Percentiles rank a stretch among this genome's conserved stretches.
Conservation (phyloP, 305 asterid genomes). For the Andrographis paniculata region DNA sequence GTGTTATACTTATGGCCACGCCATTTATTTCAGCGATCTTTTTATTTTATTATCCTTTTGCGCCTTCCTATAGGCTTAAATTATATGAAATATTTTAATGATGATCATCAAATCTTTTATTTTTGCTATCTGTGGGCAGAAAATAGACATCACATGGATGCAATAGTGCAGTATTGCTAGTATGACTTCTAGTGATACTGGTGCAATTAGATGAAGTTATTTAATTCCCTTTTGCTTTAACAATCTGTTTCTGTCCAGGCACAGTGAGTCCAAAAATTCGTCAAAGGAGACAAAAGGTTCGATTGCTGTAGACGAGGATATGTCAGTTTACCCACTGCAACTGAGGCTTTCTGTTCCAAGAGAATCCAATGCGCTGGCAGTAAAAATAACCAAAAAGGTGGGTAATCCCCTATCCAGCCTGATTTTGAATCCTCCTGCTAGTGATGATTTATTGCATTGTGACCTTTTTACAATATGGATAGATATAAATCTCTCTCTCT, state of each 20-base stretch:
- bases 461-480: too few species aligned
- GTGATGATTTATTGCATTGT: too few species aligned
- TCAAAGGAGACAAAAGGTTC: slow-evolving; percentile 49
- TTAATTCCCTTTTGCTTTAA: slow-evolving; percentile 11
- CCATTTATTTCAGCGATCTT: not conserved
- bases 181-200: slow-evolving; percentile 8
- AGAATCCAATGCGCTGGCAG: slow-evolving; percentile 58
- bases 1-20: slow-evolving; percentile 10
- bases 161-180: slow-evolving; percentile 6
- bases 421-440: slow-evolving; percentile 16
- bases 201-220: slow-evolving; percentile 16
- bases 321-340: slow-evolving; percentile 83
- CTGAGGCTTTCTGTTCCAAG: slow-evolving; percentile 69
- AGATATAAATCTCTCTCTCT: too few species aligned
- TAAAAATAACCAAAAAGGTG: slow-evolving; percentile 89
- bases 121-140: slow-evolving; percentile 15
- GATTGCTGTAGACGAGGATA: slow-evolving; percentile 67
- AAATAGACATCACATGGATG: slow-evolving; percentile 15
- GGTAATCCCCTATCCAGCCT: slow-evolving; percentile 14
- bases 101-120: slow-evolving; percentile 13
- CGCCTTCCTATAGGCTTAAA: not conserved
- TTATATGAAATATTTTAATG: not conserved
- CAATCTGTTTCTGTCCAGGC: slow-evolving; percentile 45
- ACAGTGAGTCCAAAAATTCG: slow-evolving; percentile 60
- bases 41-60: slow-evolving; percentile 1